A percentile compares a stretch with the other conserved stretches of the same genome.
Evolutionary conservation across 192 early-diverging fungal genomes (phyloP).

Genomic region (Coemansia sp.): DNA sequence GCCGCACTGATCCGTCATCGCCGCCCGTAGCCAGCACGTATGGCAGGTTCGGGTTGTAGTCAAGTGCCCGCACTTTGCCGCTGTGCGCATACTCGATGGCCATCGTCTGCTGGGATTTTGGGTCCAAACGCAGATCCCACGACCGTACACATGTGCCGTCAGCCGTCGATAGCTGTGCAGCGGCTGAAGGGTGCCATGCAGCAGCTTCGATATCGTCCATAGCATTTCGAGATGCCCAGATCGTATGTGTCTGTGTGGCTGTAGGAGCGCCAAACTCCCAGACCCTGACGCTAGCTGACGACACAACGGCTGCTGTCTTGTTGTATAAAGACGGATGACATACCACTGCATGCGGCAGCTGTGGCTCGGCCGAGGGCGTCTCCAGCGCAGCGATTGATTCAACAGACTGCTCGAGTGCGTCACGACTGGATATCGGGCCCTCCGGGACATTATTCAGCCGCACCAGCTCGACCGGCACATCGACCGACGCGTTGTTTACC

Average conservation of each 20-base stretch:
- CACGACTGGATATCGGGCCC: neutral
- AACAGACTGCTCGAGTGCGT: neutral
- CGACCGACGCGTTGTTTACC: constrained; percentile 2
- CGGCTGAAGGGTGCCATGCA: constrained; percentile 31
- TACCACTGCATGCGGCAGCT: constrained; percentile 8
- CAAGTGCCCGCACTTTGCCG: constrained; percentile 67
- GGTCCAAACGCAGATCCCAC: constrained; percentile 67
- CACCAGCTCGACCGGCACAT: constrained; percentile 15
- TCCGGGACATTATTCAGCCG: constrained; percentile 8
- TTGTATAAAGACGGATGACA: constrained; percentile 14
- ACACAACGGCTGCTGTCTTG: constrained; percentile 17
- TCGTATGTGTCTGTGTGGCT: neutral
- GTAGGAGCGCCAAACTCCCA: constrained; percentile 15
- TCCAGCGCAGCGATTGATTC: constrained; percentile 3
- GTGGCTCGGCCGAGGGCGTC: neutral
- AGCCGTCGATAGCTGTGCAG: constrained; percentile 55
- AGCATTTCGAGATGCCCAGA: constrained; percentile 5
- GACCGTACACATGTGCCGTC: constrained; percentile 62
- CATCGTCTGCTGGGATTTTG: constrained; percentile 10
- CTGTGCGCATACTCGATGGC: constrained; percentile 65
- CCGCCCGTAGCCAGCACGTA: constrained; percentile 80
- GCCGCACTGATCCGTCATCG: constrained; percentile 82
- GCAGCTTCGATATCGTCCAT: constrained; percentile 34
- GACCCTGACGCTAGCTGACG: constrained; percentile 10
- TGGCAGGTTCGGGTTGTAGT: constrained; percentile 88